A percentile compares a stretch with the other conserved stretches of the same genome.
phyloP scores from a whole-genome alignment of 345 rosid species.

The sweet orange (Citrus sinensis) region DNA sequence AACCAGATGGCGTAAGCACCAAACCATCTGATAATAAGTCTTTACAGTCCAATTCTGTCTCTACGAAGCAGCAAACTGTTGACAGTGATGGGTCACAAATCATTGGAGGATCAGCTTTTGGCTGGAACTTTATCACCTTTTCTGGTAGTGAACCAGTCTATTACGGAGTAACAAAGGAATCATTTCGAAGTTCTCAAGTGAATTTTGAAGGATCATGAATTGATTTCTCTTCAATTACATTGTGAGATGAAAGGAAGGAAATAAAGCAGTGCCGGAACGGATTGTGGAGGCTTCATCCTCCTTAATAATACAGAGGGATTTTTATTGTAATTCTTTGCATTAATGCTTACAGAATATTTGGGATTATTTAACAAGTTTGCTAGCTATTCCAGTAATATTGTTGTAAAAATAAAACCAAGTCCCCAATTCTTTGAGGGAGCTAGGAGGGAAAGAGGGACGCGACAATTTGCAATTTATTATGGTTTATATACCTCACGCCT shows the following conservation, averaged over 20 bases:
- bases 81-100: conserved; percentile 27
- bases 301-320: not conserved
- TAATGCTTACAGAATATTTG: not conserved
- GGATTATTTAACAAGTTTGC: not conserved
- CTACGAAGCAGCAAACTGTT: conserved; percentile 32
- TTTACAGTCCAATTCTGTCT: conserved; percentile 11
- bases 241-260: not conserved
- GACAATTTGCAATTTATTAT: not conserved
- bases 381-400: not conserved
- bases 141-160: conserved; percentile 45
- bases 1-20: conserved; percentile 7
- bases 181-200: conserved; percentile 51
- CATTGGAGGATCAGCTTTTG: conserved; percentile 86
- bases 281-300: not conserved
- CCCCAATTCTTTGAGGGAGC: not conserved
- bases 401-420: not conserved
- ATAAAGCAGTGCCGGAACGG: not conserved
- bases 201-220: conserved; percentile 14
- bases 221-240: not conserved
- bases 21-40: conserved; percentile 29
- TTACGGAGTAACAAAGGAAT: conserved; percentile 68
- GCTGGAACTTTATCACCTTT: conserved; percentile 83
- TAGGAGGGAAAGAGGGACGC: not conserved
- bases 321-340: not conserved
- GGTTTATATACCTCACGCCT: no score